Evolutionary conservation across 1,139 yeast genomes (phyloP).

Genomic region (Casaregolazyma lundiana): DNA sequence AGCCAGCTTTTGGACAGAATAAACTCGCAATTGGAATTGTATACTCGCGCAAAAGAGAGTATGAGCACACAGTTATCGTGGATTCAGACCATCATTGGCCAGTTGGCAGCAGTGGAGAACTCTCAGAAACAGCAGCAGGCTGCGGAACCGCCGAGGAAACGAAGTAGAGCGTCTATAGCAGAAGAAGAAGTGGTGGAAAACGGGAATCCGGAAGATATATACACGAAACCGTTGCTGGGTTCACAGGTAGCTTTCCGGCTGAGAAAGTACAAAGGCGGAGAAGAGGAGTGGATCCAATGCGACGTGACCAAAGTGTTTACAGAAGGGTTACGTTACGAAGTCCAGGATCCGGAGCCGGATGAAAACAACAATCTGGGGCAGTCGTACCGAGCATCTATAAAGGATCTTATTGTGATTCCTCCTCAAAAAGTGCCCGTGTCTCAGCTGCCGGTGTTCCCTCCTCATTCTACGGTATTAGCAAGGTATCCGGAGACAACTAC

Average conservation of each 20-base stretch:
- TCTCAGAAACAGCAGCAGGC: not conserved
- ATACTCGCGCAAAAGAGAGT: not conserved
- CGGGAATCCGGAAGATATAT: not conserved
- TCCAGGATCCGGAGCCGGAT: constrained; percentile 96
- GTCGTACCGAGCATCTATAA: constrained; percentile 73
- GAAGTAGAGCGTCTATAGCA: constrained; percentile 4
- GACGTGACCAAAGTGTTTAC: constrained; percentile 72
- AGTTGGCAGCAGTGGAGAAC: not conserved
- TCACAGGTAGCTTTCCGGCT: constrained; percentile 88
- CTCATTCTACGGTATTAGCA: constrained; percentile 81
- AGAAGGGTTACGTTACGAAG: constrained; percentile 73
- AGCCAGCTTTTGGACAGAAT: not conserved
- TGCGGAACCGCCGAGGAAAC: constrained; percentile 8
- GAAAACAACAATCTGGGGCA: constrained; percentile 89
- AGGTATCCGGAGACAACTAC: constrained; percentile 98
- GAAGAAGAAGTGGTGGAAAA: not conserved
- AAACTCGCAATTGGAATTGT: not conserved
- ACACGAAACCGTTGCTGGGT: constrained; percentile 41
- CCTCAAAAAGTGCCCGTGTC: constrained; percentile 35
- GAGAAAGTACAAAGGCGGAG: constrained; percentile 44
- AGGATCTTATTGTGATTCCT: constrained; percentile 76
- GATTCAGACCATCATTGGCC: not conserved
- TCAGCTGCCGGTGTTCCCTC: constrained; percentile 49
- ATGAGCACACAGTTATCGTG: not conserved
- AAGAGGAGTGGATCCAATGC: constrained; percentile 96